phyloP scores from a whole-genome alignment of 1,284 basidiomycete species.

The Marasmius fiardii region DNA sequence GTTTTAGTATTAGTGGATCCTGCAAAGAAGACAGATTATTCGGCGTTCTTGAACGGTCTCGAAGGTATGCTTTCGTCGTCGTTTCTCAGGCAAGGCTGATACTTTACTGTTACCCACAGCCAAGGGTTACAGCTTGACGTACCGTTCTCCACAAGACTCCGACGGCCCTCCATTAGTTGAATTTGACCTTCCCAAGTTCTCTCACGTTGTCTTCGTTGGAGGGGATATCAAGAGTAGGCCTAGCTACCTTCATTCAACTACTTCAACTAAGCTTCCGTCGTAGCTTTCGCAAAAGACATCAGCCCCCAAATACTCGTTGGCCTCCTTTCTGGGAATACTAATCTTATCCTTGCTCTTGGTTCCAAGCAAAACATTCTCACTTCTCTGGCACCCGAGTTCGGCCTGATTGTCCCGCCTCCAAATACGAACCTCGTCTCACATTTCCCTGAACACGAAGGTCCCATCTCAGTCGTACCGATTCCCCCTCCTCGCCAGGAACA shows the following conservation, averaged over 20 bases:
- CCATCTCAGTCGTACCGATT: conserved; percentile 60
- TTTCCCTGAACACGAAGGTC: conserved; percentile 63
- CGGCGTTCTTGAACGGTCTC: conserved; percentile 78
- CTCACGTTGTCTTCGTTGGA: conserved; percentile 83
- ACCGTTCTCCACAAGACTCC: conserved; percentile 70
- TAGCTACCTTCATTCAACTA: neutral
- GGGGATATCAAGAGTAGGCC: conserved; percentile 77
- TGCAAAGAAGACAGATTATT: conserved; percentile 65
- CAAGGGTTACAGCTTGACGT: conserved; percentile 79
- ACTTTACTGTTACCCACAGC: conserved; percentile 35
- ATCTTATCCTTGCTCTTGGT: conserved; percentile 83
- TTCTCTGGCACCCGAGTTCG: conserved; percentile 75
- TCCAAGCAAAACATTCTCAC: conserved; percentile 68
- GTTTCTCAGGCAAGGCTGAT: neutral
- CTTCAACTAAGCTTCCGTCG: conserved; percentile 11
- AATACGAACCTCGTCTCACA: conserved; percentile 72
- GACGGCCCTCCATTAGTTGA: conserved; percentile 61
- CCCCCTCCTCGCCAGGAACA: conserved; percentile 27
- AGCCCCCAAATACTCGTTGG: conserved; percentile 80
- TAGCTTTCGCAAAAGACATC: conserved; percentile 70
- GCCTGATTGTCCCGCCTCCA: conserved; percentile 71
- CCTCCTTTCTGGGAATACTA: conserved; percentile 72
- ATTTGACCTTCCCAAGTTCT: conserved; percentile 72
- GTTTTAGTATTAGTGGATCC: conserved; percentile 85
- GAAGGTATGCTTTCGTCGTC: conserved; percentile 49